Evolutionary conservation across 768 basidiomycete genomes (phyloP).

Genomic region (Calocera viscosa): DNA sequence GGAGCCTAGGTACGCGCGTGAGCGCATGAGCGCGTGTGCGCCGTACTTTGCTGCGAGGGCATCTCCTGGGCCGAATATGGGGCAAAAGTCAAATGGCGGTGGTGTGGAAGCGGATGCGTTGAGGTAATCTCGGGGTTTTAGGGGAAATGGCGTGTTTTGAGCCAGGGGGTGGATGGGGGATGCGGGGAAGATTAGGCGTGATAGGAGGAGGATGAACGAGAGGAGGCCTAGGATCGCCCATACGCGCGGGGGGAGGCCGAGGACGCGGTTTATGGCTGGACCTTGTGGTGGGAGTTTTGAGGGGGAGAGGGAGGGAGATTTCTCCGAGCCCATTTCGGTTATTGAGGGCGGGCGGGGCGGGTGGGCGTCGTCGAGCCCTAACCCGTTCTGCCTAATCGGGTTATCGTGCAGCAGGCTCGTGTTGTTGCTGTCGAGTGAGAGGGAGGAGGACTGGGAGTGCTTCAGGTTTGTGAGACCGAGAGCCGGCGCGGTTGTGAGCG

Average conservation of each 20-base stretch:
- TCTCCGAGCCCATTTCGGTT: too few relatives aligned
- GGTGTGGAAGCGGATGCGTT: constrained; percentile 41
- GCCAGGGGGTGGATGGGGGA: not conserved
- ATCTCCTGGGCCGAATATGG: constrained; percentile 72
- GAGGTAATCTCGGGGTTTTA: constrained; percentile 64
- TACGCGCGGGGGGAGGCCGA: not conserved
- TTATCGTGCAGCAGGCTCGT: too few relatives aligned
- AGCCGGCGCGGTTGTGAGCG: too few relatives aligned
- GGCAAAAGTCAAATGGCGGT: constrained; percentile 68
- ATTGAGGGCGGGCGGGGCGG: too few relatives aligned
- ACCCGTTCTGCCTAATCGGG: too few relatives aligned
- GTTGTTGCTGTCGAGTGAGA: too few relatives aligned
- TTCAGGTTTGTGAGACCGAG: too few relatives aligned
- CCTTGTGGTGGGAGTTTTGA: too few relatives aligned
- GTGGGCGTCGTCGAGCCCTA: too few relatives aligned
- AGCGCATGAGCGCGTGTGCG: constrained; percentile 56
- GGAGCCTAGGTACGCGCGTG: constrained; percentile 63
- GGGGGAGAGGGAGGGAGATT: too few relatives aligned
- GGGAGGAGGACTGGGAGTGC: too few relatives aligned
- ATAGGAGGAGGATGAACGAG: constrained; percentile 46
- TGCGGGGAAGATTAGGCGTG: constrained; percentile 28
- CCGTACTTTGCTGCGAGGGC: constrained; percentile 69
- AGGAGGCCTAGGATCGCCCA: constrained; percentile 42
- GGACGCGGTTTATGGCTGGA: constrained; percentile 10
- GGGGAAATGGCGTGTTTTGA: constrained; percentile 1